Conservation (phyloP, 306 rosid genomes). For the Argentina anserina region DNA sequence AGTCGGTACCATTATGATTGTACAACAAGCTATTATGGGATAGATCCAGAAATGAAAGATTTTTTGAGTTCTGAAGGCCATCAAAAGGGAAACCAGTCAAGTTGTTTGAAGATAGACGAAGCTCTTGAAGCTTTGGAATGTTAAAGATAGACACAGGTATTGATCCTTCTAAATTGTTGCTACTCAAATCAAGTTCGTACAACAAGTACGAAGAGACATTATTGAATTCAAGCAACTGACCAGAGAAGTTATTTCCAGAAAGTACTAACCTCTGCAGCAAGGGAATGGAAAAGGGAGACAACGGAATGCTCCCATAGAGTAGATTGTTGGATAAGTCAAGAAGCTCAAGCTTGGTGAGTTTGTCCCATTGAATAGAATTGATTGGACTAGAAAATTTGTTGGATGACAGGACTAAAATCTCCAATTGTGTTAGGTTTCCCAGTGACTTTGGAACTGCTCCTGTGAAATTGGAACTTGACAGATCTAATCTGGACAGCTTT, state of each 20-base stretch:
- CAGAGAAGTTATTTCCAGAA: constrained; percentile 1
- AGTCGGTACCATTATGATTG: not conserved
- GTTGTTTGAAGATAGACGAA: constrained; percentile 25
- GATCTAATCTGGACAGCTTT: constrained; percentile 2
- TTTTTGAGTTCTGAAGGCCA: not conserved
- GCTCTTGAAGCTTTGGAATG: constrained; percentile 6
- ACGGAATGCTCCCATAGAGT: constrained; percentile 19
- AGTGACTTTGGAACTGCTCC: constrained; percentile 13
- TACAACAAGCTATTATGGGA: constrained; percentile 14
- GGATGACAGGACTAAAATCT: constrained; percentile 4
- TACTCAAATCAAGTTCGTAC: constrained; percentile 34
- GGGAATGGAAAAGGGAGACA: constrained; percentile 18
- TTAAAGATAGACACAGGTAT: constrained; percentile 25
- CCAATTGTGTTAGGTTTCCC: constrained; percentile 13
- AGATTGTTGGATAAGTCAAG: constrained; percentile 12
- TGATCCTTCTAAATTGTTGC: no score
- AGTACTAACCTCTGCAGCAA: constrained; percentile 1
- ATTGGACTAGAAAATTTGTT: constrained; percentile 18
- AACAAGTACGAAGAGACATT: constrained; percentile 16
- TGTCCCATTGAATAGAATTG: constrained; percentile 8
- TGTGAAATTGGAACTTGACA: not conserved
- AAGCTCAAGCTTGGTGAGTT: not conserved
- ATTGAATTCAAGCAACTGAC: constrained; percentile 10
- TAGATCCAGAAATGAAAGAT: constrained; percentile 16
- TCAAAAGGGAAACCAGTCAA: not conserved